Conservation (phyloP, 805 yeast genomes). For the Wickerhamiella allomyrinae region DNA sequence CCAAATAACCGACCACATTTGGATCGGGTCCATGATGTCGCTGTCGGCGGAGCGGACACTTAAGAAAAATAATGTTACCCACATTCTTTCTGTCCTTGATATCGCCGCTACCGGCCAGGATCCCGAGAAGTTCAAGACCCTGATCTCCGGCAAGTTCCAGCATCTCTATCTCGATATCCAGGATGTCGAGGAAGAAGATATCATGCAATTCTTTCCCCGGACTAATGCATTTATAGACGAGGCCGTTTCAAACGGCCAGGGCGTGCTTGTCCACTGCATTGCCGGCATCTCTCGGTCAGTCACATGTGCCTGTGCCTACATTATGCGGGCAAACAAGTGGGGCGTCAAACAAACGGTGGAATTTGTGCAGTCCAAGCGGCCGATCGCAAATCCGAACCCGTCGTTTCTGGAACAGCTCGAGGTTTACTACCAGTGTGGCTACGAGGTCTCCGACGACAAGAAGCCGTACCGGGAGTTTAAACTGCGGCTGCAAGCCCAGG, state of each 20-base stretch:
- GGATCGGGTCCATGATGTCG: slow-evolving; percentile 60
- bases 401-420: slow-evolving; percentile 61
- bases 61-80: slow-evolving; percentile 43
- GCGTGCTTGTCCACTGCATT: slow-evolving; percentile 37
- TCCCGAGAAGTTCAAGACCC: slow-evolving; percentile 5
- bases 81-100: slow-evolving; percentile 55
- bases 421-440: slow-evolving; percentile 37
- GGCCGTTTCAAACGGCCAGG: slow-evolving; percentile 28
- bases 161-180: slow-evolving; percentile 38
- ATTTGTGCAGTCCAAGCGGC: slow-evolving; percentile 55
- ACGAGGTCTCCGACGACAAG: slow-evolving; percentile 19
- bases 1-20: slow-evolving; percentile 67
- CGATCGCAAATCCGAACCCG: slow-evolving; percentile 53
- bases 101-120: slow-evolving; percentile 6
- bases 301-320: slow-evolving; percentile 72
- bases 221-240: slow-evolving; percentile 52
- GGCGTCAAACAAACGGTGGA: slow-evolving; percentile 48
- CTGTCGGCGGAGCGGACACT: slow-evolving; percentile 41
- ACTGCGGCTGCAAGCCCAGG: slow-evolving; percentile 21
- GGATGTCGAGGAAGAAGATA: slow-evolving; percentile 55
- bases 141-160: slow-evolving; percentile 4
- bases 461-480: slow-evolving; percentile 29
- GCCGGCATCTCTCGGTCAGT: slow-evolving; percentile 91
- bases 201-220: slow-evolving; percentile 46
- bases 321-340: slow-evolving; percentile 60